These are phyloP conservation scores for Lasiodiplodia sp. DNA, from an alignment of 2,329 filamentous ascomycete genomes.

Conservation along the genomic window DNA sequence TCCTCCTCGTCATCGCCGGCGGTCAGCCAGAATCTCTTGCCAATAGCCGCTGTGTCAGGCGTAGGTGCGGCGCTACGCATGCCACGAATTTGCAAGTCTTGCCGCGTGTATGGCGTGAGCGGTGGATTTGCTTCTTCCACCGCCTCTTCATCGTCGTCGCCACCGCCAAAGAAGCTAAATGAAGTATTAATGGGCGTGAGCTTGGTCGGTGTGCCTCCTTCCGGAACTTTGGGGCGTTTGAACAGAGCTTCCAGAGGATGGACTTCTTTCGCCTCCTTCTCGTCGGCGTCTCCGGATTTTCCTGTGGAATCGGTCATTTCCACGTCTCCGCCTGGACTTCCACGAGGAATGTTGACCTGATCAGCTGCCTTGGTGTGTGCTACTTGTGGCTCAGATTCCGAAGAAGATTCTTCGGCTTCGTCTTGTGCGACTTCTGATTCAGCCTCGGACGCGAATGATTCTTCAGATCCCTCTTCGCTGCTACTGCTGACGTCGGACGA, in stretches of 20 bases:
- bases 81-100: constrained; percentile 77
- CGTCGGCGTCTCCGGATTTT: neutral
- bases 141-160: constrained; percentile 37
- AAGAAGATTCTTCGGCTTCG: constrained; percentile 33
- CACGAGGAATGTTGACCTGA: constrained; percentile 31
- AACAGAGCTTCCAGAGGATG: constrained; percentile 94
- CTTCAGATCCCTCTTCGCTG: constrained; percentile 24
- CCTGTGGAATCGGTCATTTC: constrained; percentile 27
- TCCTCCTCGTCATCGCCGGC: constrained; percentile 56
- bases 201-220: constrained; percentile 47
- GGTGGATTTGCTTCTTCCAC: constrained; percentile 58
- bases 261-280: constrained; percentile 54
- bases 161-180: constrained; percentile 79
- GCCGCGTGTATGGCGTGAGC: constrained; percentile 82
- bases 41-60: constrained; percentile 86
- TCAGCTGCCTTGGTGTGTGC: constrained; percentile 31
- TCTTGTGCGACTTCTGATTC: constrained; percentile 34
- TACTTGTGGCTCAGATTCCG: constrained; percentile 33
- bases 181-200: constrained; percentile 59
- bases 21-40: constrained; percentile 63
- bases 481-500: constrained; percentile 41
- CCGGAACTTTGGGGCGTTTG: constrained; percentile 67
- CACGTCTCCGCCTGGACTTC: constrained; percentile 13
- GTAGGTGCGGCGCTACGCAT: constrained; percentile 92
- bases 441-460: constrained; percentile 34